Conservation (phyloP, 2,329 filamentous ascomycete species). For the Aspergillus jensenii region DNA sequence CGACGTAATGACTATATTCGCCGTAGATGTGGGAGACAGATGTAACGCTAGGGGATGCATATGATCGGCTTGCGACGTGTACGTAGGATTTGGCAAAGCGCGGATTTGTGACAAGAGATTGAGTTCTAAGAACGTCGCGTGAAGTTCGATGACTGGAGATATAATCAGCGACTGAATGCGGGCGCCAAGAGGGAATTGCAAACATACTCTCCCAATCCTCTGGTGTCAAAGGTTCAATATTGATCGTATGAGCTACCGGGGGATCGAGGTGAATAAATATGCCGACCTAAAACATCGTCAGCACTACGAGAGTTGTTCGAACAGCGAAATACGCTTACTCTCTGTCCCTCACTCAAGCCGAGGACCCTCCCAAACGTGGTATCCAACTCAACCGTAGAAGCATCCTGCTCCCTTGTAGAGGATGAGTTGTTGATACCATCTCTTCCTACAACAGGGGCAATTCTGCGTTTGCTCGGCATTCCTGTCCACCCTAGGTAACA, state of each 20-base stretch:
- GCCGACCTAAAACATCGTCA: conserved; percentile 49
- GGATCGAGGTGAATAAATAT: conserved; percentile 81
- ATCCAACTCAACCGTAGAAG: conserved; percentile 80
- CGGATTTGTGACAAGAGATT: conserved; percentile 92
- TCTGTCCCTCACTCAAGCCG: conserved; percentile 78
- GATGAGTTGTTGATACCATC: conserved; percentile 67
- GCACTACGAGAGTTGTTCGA: conserved; percentile 32
- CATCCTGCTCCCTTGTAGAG: conserved; percentile 69
- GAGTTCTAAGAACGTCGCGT: conserved; percentile 91
- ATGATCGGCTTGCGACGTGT: conserved; percentile 53
- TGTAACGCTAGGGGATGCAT: conserved; percentile 86
- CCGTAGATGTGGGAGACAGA: conserved; percentile 90
- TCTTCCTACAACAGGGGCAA: conserved; percentile 69
- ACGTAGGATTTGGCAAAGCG: conserved; percentile 82
- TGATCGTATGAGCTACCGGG: conserved; percentile 86
- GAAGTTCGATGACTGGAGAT: conserved; percentile 78
- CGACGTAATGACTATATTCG: conserved; percentile 82
- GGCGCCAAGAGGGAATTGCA: not conserved
- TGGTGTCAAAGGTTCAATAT: conserved; percentile 92
- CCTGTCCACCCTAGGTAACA: conserved; percentile 95
- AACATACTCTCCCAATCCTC: conserved; percentile 87
- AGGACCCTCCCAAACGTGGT: conserved; percentile 76
- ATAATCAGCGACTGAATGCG: conserved; percentile 9
- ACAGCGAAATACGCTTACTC: conserved; percentile 51
- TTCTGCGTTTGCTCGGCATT: conserved; percentile 87